phyloP scores from a whole-genome alignment of 805 yeast species.

The Candida patagonica region DNA sequence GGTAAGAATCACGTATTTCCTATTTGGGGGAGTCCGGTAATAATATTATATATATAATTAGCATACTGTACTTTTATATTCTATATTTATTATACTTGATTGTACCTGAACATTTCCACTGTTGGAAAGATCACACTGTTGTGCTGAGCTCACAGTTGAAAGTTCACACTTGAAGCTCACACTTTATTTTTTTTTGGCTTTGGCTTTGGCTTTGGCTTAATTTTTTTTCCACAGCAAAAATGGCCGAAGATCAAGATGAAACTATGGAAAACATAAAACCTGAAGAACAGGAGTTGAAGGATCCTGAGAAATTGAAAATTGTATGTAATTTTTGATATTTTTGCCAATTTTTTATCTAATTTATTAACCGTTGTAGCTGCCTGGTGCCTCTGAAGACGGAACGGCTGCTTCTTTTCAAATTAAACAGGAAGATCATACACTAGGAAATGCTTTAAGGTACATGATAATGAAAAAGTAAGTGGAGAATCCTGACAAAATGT shows the following conservation, averaged over 20 bases:
- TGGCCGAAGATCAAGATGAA: conserved; percentile 12
- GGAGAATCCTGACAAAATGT: neutral
- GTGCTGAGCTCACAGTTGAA: too few relatives aligned
- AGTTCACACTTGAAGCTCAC: too few relatives aligned
- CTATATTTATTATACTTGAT: too few relatives aligned
- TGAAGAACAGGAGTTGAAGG: conserved; percentile 13
- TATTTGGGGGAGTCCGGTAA: too few relatives aligned
- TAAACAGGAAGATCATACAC: conserved; percentile 88
- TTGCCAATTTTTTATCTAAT: neutral
- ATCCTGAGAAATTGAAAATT: conserved; percentile 25
- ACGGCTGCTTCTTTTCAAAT: conserved; percentile 92
- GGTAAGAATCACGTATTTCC: too few relatives aligned
- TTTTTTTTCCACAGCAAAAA: conserved; percentile 2
- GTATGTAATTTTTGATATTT: conserved; percentile 13
- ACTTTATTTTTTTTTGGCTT: too few relatives aligned
- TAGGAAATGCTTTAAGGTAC: conserved; percentile 89
- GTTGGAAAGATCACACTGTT: too few relatives aligned
- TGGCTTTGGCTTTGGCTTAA: too few relatives aligned
- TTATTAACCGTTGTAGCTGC: conserved; percentile 32
- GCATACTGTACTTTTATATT: too few relatives aligned
- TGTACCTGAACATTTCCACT: too few relatives aligned
- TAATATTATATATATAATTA: too few relatives aligned
- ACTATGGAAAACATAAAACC: conserved; percentile 8
- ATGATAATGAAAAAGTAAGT: conserved; percentile 79
- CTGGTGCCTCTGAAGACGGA: conserved; percentile 90